Evolutionary conservation across 805 yeast genomes (phyloP), one percentile per base, ranked within the genome.

Genomic region (Kodamaea kaohsiungensis): DNA sequence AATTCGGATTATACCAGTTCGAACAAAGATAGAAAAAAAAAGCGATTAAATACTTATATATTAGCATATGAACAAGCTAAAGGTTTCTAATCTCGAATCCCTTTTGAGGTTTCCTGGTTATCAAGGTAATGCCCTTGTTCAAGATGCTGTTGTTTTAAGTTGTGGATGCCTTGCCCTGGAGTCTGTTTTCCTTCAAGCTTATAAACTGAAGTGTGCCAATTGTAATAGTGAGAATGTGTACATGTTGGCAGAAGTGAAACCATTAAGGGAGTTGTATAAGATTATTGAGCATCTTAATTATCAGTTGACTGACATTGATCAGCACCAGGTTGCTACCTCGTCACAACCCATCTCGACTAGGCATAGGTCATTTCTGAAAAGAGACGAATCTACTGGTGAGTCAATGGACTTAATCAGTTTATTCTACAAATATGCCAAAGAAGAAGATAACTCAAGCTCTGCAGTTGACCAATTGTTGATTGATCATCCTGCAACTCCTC

Each of bases 131-230:
- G 45, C n/a, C n/a, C 52, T 68, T 1, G 67, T 69, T 6, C 25
- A 63, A 1, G 80, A 76, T 57, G 66, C 72, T 3, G 63, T 71
- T 13, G 69, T 75, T 12, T 65, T 76, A n/a, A 61, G 69, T 2
- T 76, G 80, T 59, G 79, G 79, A 1, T 76, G 80, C 59, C 60
- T 76, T 27, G 70, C 65, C 1, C 72, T 77, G 1, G 79, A 75
- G 55, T 50, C 63, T 0, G 58, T 47, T 17, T 75, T 51, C 27
- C 40, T 74, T 51, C 17, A 40, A 27, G 17, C 19, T 49, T 7
- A 33, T 54, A 1, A 49, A 9, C 2, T 58, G 60, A 12, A 43
- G 17, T 52, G 54, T 40, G 48, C 51, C 43, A 40, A 43, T 16
- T 52, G 54, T 38, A 40, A 52, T 12, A 15, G 40, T 8, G 51